These are phyloP conservation scores for Auriscalpium vulgare DNA, from an alignment of 768 basidiomycete genomes.

Conservation along the genomic window DNA sequence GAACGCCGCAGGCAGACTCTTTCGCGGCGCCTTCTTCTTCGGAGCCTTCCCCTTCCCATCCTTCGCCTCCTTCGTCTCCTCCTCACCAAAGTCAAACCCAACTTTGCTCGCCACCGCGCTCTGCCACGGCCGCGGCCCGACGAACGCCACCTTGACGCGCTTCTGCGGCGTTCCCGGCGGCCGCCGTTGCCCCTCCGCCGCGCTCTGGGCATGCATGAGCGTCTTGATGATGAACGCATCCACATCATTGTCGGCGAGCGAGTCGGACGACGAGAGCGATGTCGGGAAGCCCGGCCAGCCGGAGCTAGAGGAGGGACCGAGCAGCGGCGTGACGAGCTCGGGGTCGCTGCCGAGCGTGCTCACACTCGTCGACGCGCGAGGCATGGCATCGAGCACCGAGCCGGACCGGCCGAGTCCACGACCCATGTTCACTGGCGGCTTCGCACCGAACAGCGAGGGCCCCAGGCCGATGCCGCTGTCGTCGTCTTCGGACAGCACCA, in stretches of 20 bases:
- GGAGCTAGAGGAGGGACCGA: constrained; percentile 43
- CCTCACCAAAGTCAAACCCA: constrained; percentile 34
- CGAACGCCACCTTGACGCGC: constrained; percentile 45
- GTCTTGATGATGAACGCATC: constrained; percentile 70
- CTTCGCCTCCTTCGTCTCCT: constrained; percentile 25
- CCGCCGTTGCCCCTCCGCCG: constrained; percentile 49
- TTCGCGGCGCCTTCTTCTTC: constrained; percentile 47
- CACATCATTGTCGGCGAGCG: constrained; percentile 35
- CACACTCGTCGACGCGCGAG: constrained; percentile 53
- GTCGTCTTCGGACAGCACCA: constrained; percentile 57
- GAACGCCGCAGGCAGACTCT: constrained; percentile 73
- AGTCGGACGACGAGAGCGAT: constrained; percentile 31
- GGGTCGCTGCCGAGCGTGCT: constrained; percentile 61
- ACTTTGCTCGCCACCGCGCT: constrained; percentile 71
- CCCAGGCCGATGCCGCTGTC: constrained; percentile 22
- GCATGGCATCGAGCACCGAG: constrained; percentile 32
- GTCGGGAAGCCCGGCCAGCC: constrained; percentile 54
- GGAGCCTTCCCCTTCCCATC: constrained; percentile 25
- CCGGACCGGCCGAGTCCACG: constrained; percentile 20
- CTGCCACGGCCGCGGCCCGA: constrained; percentile 61
- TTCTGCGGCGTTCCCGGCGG: constrained; percentile 82
- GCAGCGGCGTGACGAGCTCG: constrained; percentile 62
- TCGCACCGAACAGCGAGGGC: constrained; percentile 9
- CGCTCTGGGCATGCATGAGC: constrained; percentile 40
- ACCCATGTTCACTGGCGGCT: constrained; percentile 1